These are phyloP conservation scores for Brachypodium distachyon DNA, from an alignment of 202 grass and related monocot species.

Conservation along the genomic window DNA sequence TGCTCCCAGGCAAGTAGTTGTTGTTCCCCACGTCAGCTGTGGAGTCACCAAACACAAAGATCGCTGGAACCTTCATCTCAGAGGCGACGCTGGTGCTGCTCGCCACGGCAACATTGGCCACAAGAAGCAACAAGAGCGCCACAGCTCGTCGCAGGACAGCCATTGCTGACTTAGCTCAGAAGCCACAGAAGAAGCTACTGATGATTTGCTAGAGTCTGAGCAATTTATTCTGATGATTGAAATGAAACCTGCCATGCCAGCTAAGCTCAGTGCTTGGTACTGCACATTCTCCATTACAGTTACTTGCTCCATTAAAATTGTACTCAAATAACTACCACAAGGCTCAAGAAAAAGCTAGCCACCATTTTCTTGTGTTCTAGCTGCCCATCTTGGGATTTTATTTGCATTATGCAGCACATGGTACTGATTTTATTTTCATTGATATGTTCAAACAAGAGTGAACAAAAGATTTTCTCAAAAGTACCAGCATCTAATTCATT, in stretches of 20 bases:
- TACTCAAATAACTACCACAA: neutral
- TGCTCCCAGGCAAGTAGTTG: constrained; percentile 21
- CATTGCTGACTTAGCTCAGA: neutral
- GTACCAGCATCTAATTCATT: neutral
- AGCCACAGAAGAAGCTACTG: neutral
- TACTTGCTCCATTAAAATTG: neutral
- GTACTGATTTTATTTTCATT: too few species aligned
- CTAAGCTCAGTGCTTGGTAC: neutral
- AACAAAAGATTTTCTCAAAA: neutral
- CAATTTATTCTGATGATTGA: neutral
- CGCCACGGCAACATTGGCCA: too few species aligned
- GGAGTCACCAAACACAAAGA: constrained; percentile 87
- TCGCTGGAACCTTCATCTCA: constrained; percentile 27
- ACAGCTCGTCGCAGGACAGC: neutral
- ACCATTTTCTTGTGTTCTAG: neutral
- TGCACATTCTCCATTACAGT: neutral
- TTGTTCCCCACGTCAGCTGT: constrained; percentile 74
- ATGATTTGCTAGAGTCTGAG: neutral
- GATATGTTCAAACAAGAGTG: neutral
- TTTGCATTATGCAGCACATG: neutral
- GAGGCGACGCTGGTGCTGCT: neutral
- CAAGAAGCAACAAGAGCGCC: neutral
- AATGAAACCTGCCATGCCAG: neutral
- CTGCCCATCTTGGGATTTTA: neutral
- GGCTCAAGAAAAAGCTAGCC: neutral